Evolutionary conservation across 2,329 filamentous ascomycete genomes (phyloP), one percentile per base, ranked within the genome.

Genomic region (Trichoderma endophyticum): DNA sequence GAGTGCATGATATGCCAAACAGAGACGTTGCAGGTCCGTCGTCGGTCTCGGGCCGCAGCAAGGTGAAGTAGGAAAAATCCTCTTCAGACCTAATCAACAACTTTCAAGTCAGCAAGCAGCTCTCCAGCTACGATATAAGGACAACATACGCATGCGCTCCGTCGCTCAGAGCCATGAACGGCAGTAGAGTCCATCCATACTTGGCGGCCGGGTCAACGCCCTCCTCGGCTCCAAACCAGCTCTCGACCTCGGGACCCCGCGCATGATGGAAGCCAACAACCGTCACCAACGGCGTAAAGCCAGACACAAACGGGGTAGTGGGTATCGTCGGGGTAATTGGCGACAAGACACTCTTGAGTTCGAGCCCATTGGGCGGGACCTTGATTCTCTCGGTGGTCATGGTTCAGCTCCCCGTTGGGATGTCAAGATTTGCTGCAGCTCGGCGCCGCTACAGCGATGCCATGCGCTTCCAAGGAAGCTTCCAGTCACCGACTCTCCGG

Each of bases 51-150:
- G 91, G 89, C 34, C 90, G 89, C 72, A 94, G 87, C 66, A 99
- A 90, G 9, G 95, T 98, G 81, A 99, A 99, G 84, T 99, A 99
- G 66, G 95, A 98, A 85, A 98, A 99, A 83, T 98, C 96, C 83
- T 99, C 96, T 72, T 92, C 92, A 26, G 93, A 91, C 71, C 93
- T 96, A 78, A n/a, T 70, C 8, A 32, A 21, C 57, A 39, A 26
- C 14, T 7, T 9, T 9, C 18, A 48, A 70, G 72, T 77, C 68
- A 77, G 76, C 71, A 24, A 72, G 57, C 15, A 51, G 4, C 5
- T 21, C 56, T 43, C 30, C 51, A 9, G 6, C 18, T 34, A 3
- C 3, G 5, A 6, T 3, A 30, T 26, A 18, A 43, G 15, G 6
- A 39, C 7, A 56, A 86, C 91, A 84, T 86, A 96, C 91, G 94